phyloP scores from a whole-genome alignment of 208 protist genomes.

The Trypanosoma grayi region DNA sequence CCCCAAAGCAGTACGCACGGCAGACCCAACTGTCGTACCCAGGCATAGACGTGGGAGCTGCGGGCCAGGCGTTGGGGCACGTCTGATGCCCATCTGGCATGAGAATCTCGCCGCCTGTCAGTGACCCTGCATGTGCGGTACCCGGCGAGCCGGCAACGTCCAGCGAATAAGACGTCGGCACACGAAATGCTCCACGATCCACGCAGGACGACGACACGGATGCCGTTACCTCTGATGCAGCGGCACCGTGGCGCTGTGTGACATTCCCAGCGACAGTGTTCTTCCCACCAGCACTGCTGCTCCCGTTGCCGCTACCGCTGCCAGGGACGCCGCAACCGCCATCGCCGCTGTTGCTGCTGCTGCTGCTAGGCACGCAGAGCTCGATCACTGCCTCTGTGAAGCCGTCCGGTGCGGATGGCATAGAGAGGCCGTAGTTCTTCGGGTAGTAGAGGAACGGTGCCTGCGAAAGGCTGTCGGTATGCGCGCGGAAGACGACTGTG shows the following conservation, averaged over 20 bases:
- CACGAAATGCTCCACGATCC: no score
- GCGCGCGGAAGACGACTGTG: slow-evolving; percentile 76
- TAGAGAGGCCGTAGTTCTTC: slow-evolving; percentile 61
- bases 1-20: slow-evolving; percentile 69
- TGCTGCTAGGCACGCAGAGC: slow-evolving; percentile 6
- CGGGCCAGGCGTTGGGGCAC: neutral
- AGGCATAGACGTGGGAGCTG: neutral
- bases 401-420: neutral
- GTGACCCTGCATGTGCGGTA: no score
- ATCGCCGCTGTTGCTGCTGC: neutral
- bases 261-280: no score
- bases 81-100: neutral
- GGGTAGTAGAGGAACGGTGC: slow-evolving; percentile 76
- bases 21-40: slow-evolving; percentile 73
- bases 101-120: neutral
- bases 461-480: slow-evolving; percentile 55
- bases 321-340: neutral
- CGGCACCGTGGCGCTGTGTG: no score
- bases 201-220: no score
- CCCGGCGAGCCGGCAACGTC: no score
- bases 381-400: slow-evolving; percentile 31
- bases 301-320: neutral
- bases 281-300: neutral
- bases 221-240: neutral
- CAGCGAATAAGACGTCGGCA: no score